These are phyloP conservation scores for Evernia prunastri DNA, from an alignment of 495 filamentous ascomycete genomes.

Conservation along the genomic window DNA sequence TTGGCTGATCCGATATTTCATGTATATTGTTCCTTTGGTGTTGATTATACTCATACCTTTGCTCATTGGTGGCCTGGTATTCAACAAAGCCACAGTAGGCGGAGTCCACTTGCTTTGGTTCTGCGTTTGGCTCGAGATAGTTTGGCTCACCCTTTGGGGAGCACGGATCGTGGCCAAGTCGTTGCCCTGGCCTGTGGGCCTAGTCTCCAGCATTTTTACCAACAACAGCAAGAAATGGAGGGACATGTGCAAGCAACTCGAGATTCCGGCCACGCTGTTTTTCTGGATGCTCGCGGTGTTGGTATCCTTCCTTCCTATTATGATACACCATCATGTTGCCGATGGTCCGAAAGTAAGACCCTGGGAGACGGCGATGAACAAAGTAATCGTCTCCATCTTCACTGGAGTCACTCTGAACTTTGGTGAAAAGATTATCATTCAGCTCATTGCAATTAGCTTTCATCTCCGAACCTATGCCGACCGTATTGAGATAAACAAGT, in stretches of 20 bases:
- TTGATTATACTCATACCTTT: slow-evolving; percentile 72
- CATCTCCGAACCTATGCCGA: slow-evolving; percentile 87
- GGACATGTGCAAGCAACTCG: slow-evolving; percentile 79
- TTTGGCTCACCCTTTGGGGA: slow-evolving; percentile 90
- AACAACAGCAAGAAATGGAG: slow-evolving; percentile 92
- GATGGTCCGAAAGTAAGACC: slow-evolving; percentile 43
- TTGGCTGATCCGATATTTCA: slow-evolving; percentile 74
- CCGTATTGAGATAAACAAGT: slow-evolving; percentile 88
- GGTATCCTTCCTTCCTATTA: slow-evolving; percentile 51
- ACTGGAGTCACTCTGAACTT: slow-evolving; percentile 75
- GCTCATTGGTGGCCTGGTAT: slow-evolving; percentile 65
- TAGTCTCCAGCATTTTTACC: slow-evolving; percentile 69
- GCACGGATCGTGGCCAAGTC: slow-evolving; percentile 69
- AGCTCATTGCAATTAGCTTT: slow-evolving; percentile 90
- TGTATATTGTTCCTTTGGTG: slow-evolving; percentile 75
- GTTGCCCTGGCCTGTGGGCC: slow-evolving; percentile 59
- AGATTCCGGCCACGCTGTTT: slow-evolving; percentile 80
- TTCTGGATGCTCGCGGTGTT: slow-evolving; percentile 88
- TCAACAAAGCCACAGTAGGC: slow-evolving; percentile 60
- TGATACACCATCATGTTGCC: slow-evolving; percentile 67
- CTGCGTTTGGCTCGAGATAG: slow-evolving; percentile 85
- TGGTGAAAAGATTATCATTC: slow-evolving; percentile 87
- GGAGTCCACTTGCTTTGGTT: slow-evolving; percentile 84
- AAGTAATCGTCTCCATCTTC: slow-evolving; percentile 78
- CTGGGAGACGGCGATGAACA: slow-evolving; percentile 79